Evolutionary conservation across 345 rosid genomes (phyloP).

Genomic region (Bruguiera gymnorhiza): DNA sequence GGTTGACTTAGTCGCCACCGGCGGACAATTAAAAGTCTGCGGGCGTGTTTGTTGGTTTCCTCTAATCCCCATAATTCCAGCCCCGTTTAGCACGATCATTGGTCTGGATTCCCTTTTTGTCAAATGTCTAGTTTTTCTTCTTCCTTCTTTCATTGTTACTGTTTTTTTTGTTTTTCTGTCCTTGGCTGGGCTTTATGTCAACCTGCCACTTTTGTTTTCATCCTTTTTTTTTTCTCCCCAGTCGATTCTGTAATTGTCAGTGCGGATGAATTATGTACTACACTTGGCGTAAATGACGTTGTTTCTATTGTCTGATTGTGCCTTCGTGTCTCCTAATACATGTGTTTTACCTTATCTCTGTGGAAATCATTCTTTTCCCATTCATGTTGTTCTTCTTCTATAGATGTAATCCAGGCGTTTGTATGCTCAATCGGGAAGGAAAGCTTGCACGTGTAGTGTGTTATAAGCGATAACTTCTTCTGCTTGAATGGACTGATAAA

Average conservation of each 20-base stretch:
- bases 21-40: constrained; percentile 17
- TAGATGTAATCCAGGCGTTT: not conserved
- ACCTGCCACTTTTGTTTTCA: constrained; percentile 23
- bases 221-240: constrained; percentile 7
- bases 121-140: constrained; percentile 2
- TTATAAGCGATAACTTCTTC: not conserved
- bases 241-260: not conserved
- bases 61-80: not conserved
- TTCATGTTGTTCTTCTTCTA: not conserved
- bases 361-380: constrained; percentile 4
- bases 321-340: constrained; percentile 1
- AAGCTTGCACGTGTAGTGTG: not conserved
- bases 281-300: not conserved
- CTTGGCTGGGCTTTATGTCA: constrained; percentile 17
- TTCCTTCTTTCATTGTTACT: not conserved
- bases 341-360: constrained; percentile 7
- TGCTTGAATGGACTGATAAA: not conserved
- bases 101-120: constrained; percentile 17
- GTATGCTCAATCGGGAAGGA: too few species aligned
- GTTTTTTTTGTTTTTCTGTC: not conserved
- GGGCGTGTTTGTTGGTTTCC: constrained; percentile 21
- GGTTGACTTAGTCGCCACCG: constrained; percentile 62
- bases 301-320: constrained; percentile 5
- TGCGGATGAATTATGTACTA: constrained; percentile 11
- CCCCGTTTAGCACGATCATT: constrained; percentile 11